These are phyloP conservation scores for Paraurostyla sp. DNA, from an alignment of 73 alveolate species.

Conservation along the genomic window DNA sequence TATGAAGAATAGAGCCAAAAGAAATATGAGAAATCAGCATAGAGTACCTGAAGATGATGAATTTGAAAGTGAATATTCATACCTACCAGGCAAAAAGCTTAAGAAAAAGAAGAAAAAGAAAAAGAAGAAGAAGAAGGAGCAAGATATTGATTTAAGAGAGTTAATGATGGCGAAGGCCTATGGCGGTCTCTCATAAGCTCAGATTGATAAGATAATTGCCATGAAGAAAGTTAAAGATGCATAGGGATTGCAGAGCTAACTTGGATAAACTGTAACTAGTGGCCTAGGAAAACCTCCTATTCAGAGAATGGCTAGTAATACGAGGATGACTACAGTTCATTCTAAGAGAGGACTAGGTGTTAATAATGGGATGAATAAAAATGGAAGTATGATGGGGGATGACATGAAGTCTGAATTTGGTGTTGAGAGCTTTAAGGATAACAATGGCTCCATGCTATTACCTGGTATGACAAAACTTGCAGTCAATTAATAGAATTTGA, in stretches of 20 bases:
- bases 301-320: constrained; percentile 3
- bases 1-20: not conserved
- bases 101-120: constrained; percentile 55
- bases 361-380: not conserved
- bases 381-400: constrained; percentile 32
- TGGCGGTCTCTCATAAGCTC: constrained; percentile 27
- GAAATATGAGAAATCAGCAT: not conserved
- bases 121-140: constrained; percentile 19
- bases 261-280: not conserved
- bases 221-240: constrained; percentile 12
- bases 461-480: constrained; percentile 18
- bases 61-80: not conserved
- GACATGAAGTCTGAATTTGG: constrained; percentile 20
- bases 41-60: not conserved
- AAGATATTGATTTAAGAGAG: constrained; percentile 29
- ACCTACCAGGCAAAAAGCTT: not conserved
- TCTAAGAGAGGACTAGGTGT: not conserved
- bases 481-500: no score
- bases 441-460: no score
- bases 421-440: not conserved
- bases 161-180: constrained; percentile 48
- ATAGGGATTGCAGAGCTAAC: not conserved
- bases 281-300: constrained; percentile 34
- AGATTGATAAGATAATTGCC: constrained; percentile 38
- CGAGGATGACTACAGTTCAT: constrained; percentile 17